These are phyloP conservation scores for Candida easanensis DNA, from an alignment of 805 yeast genomes.

Conservation along the genomic window DNA sequence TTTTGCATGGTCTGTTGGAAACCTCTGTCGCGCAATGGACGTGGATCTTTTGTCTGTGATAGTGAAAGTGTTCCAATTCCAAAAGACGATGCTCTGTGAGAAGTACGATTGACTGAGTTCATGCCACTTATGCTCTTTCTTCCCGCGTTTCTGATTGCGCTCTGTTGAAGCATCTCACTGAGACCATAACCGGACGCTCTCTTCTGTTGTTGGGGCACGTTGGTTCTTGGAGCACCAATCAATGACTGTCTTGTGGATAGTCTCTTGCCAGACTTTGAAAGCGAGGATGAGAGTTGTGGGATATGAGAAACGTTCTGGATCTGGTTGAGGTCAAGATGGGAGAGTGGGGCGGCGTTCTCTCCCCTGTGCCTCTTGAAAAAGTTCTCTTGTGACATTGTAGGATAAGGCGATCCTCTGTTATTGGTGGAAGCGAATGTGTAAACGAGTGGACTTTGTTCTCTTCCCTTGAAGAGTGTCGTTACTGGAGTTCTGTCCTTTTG, in stretches of 20 bases:
- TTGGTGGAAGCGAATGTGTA: no score
- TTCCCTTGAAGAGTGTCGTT: no score
- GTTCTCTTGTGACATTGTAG: conserved; percentile 27
- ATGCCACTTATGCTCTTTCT: conserved; percentile 25
- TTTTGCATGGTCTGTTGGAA: conserved; percentile 66
- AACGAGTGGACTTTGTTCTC: no score
- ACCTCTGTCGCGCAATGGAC: conserved; percentile 74
- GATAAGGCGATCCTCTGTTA: no score
- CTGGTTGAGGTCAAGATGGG: conserved; percentile 26
- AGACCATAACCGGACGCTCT: conserved; percentile 26
- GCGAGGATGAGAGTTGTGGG: conserved; percentile 24
- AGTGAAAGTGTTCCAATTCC: conserved; percentile 21
- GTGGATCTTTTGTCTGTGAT: conserved; percentile 50
- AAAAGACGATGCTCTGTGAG: conserved; percentile 25
- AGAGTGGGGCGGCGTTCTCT: conserved; percentile 20
- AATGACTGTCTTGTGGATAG: conserved; percentile 29
- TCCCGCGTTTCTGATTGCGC: conserved; percentile 21
- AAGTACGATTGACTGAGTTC: conserved; percentile 15
- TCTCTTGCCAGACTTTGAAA: conserved; percentile 24
- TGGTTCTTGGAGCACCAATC: conserved; percentile 30
- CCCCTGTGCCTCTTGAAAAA: conserved; percentile 18
- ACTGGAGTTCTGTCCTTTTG: no score
- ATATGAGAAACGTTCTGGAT: conserved; percentile 25
- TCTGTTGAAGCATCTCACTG: conserved; percentile 28
- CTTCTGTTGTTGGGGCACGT: conserved; percentile 9